Conservation (phyloP, 345 rosid genomes). For the Syzygium aqueum region DNA sequence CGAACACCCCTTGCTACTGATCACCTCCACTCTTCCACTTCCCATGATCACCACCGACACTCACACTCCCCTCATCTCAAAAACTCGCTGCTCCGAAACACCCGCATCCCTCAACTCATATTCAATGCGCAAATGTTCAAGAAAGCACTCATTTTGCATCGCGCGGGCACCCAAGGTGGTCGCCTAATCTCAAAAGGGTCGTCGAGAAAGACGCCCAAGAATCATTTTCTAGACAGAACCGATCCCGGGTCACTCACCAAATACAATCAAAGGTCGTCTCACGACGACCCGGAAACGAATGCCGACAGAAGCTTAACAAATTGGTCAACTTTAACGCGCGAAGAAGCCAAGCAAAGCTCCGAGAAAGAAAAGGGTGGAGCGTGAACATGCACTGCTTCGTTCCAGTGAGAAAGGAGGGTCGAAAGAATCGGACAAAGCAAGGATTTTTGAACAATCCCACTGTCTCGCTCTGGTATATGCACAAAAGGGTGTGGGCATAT, state of each 20-base stretch:
- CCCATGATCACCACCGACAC: constrained; percentile 28
- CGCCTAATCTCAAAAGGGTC: background rate
- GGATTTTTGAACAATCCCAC: background rate
- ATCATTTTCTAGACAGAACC: background rate
- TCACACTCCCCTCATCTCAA: background rate
- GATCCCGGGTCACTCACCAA: background rate
- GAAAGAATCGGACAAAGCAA: constrained; percentile 5
- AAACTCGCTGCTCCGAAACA: background rate
- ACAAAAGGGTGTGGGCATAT: background rate
- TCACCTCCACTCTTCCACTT: constrained; percentile 44
- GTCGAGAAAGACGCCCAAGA: background rate
- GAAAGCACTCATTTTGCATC: background rate
- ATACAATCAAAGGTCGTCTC: background rate
- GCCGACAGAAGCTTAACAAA: background rate
- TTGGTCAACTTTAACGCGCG: background rate
- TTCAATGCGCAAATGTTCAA: background rate
- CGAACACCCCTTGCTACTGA: constrained; percentile 75
- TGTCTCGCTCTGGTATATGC: background rate
- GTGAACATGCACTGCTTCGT: background rate
- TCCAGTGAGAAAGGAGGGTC: background rate
- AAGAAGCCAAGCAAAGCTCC: background rate
- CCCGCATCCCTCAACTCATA: background rate
- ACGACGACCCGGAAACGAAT: background rate
- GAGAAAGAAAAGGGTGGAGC: background rate
- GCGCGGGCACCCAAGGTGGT: background rate